Conservation (phyloP, 2,329 filamentous ascomycete genomes). For the Diaporthe destruens region DNA sequence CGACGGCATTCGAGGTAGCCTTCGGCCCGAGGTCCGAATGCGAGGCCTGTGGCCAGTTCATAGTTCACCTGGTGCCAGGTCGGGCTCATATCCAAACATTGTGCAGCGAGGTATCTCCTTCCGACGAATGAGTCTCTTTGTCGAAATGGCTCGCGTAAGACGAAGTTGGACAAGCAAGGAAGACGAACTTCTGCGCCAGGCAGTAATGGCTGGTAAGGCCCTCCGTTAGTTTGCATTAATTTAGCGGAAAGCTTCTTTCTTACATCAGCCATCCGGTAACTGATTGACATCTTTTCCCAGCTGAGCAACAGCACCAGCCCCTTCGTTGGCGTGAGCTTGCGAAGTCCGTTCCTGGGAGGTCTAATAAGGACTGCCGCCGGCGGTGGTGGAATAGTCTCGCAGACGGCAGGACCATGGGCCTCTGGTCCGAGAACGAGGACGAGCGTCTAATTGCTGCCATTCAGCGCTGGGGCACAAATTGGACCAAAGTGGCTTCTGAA, state of each 20-base stretch:
- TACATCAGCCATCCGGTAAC: not conserved
- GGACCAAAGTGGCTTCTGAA: conserved; percentile 46
- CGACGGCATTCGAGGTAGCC: not conserved
- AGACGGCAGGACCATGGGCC: conserved; percentile 46
- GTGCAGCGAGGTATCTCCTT: conserved; percentile 5
- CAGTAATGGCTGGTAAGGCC: conserved; percentile 28
- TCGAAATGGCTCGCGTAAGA: conserved; percentile 27
- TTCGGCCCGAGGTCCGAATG: not conserved
- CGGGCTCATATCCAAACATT: not conserved
- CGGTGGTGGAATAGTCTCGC: conserved; percentile 47
- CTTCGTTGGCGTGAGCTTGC: conserved; percentile 29
- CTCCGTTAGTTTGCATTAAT: not conserved
- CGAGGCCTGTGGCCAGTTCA: not conserved
- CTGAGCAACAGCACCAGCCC: conserved; percentile 15
- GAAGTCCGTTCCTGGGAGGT: conserved; percentile 43
- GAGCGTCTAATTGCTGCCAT: conserved; percentile 44
- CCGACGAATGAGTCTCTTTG: not conserved
- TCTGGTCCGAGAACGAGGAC: conserved; percentile 46
- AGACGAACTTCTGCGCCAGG: conserved; percentile 31
- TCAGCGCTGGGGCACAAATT: conserved; percentile 45
- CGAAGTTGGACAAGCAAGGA: conserved; percentile 34
- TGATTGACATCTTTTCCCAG: not conserved
- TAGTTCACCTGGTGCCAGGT: not conserved
- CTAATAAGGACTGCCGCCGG: conserved; percentile 48
- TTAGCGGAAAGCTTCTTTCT: not conserved